phyloP scores from a whole-genome alignment of 352 stramenopile genomes.

The Phytopythium helicoides region DNA sequence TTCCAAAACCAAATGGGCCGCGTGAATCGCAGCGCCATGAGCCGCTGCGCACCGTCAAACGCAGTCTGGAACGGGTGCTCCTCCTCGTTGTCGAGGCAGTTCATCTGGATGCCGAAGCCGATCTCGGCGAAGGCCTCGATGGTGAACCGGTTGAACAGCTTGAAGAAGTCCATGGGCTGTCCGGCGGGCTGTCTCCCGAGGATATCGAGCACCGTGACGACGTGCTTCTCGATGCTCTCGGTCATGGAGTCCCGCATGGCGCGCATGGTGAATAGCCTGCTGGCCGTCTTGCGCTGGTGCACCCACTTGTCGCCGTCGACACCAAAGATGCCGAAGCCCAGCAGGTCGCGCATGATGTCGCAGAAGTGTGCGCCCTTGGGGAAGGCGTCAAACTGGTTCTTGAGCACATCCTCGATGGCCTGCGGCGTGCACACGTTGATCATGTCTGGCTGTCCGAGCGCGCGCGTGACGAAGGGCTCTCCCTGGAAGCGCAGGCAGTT shows the following conservation, averaged over 20 bases:
- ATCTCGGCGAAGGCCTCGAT: slow-evolving; percentile 70
- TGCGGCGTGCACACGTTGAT: slow-evolving; percentile 44
- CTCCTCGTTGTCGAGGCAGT: slow-evolving; percentile 20
- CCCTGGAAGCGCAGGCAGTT: slow-evolving; percentile 32
- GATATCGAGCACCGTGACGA: slow-evolving; percentile 16
- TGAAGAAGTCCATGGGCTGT: slow-evolving; percentile 32
- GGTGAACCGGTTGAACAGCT: slow-evolving; percentile 52
- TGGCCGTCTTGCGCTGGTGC: slow-evolving; percentile 76
- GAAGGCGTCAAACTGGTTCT: slow-evolving; percentile 69
- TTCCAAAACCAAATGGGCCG: slow-evolving; percentile 42
- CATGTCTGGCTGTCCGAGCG: slow-evolving; percentile 38
- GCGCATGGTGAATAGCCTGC: slow-evolving; percentile 74
- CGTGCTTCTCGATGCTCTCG: slow-evolving; percentile 22
- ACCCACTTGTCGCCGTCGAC: slow-evolving; percentile 56
- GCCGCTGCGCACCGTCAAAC: slow-evolving; percentile 42
- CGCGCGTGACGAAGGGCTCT: slow-evolving; percentile 27
- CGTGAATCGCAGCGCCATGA: slow-evolving; percentile 34
- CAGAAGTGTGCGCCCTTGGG: slow-evolving; percentile 42
- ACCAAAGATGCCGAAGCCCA: slow-evolving; percentile 69
- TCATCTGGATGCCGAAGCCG: slow-evolving; percentile 58
- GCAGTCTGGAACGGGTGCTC: slow-evolving; percentile 50
- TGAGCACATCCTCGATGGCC: slow-evolving; percentile 48
- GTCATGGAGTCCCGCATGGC: slow-evolving; percentile 39
- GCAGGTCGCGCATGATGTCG: slow-evolving; percentile 36
- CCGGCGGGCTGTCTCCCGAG: slow-evolving; percentile 10